phyloP scores from a whole-genome alignment of 75 land plant species.

The Cunninghamia lanceolata region DNA sequence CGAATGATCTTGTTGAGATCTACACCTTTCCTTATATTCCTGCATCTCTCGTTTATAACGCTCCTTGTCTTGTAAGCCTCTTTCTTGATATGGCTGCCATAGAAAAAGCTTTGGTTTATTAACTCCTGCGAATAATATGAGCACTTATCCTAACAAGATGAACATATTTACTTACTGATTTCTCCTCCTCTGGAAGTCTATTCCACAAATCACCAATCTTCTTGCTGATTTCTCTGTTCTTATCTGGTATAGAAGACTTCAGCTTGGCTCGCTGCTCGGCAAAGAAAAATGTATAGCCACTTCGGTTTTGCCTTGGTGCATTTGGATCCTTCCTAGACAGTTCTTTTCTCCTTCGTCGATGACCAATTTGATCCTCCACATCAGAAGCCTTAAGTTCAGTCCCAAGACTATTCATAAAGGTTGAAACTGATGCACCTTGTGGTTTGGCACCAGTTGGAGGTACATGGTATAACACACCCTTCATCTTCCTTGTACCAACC shows the following conservation, averaged over 20 bases:
- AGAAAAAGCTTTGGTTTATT: not conserved
- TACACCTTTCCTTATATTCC: constrained; percentile 37
- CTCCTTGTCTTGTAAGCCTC: constrained; percentile 85
- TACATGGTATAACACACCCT: constrained; percentile 79
- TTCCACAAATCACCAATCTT: constrained; percentile 52
- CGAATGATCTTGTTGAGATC: not conserved
- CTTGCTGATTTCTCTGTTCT: constrained; percentile 43
- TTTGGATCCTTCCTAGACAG: constrained; percentile 28
- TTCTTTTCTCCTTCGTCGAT: constrained; percentile 18
- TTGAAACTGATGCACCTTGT: constrained; percentile 27
- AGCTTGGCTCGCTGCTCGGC: constrained; percentile 38
- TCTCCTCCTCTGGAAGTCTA: constrained; percentile 38
- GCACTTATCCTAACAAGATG: not conserved
- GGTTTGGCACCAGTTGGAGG: constrained; percentile 25
- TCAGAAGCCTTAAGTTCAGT: constrained; percentile 18
- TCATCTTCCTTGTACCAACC: constrained; percentile 58
- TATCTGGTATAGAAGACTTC: constrained; percentile 28
- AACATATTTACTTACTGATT: constrained; percentile 30
- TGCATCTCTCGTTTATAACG: constrained; percentile 79
- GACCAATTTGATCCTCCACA: not conserved
- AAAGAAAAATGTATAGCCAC: constrained; percentile 51
- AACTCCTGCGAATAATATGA: not conserved
- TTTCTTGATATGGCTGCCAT: constrained; percentile 88
- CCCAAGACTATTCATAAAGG: not conserved
- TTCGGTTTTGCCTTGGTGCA: constrained; percentile 32